A percentile compares a stretch with the other conserved stretches of the same genome.
Conservation (phyloP, 768 basidiomycete genomes). For the Lactarius hatsudake region DNA sequence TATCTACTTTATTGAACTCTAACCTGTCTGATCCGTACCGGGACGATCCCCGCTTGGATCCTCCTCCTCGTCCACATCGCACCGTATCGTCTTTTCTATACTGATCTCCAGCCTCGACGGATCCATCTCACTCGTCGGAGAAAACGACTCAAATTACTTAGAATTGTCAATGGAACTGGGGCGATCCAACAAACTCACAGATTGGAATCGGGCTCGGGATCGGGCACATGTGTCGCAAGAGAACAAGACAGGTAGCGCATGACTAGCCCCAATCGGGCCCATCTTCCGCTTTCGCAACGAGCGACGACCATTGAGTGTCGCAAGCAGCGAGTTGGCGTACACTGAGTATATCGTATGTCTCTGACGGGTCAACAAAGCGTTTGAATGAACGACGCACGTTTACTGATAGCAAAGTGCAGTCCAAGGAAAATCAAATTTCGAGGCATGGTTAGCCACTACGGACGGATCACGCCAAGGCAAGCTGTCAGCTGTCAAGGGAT, state of each 20-base stretch:
- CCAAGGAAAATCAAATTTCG: constrained; percentile 21
- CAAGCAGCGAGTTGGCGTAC: constrained; percentile 17
- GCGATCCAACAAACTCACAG: not conserved
- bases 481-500: not conserved
- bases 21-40: not conserved
- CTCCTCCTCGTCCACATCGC: not conserved
- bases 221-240: not conserved
- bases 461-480: not conserved
- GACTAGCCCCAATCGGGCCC: not conserved
- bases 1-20: not conserved
- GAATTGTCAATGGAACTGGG: not conserved
- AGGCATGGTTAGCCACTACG: constrained; percentile 20
- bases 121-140: not conserved
- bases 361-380: not conserved
- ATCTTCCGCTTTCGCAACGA: constrained; percentile 8
- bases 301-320: constrained; percentile 17
- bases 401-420: constrained; percentile 24
- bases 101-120: constrained; percentile 6
- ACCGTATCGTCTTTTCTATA: constrained; percentile 11
- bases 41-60: not conserved
- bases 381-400: constrained; percentile 11
- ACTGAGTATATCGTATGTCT: constrained; percentile 2
- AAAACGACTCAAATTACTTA: not conserved
- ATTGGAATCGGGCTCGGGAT: not conserved
- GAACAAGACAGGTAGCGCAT: constrained; percentile 4